phyloP scores from a whole-genome alignment of 2,329 filamentous ascomycete genomes.

The Fusarium verrucosum region DNA sequence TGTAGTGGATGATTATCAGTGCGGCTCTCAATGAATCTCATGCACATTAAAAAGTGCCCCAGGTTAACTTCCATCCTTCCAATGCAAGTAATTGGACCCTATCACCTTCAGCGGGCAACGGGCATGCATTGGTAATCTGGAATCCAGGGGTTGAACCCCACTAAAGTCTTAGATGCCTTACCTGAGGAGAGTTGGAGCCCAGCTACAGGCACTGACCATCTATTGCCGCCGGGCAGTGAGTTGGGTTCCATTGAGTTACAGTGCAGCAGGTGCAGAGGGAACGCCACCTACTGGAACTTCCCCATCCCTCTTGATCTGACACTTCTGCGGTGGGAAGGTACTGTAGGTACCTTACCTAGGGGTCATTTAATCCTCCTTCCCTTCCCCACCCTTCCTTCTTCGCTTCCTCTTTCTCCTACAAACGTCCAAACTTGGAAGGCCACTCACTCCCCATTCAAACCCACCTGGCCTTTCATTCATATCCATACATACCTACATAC shows the following conservation, averaged over 20 bases:
- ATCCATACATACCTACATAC: too few relatives aligned
- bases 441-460: slow-evolving; percentile 25
- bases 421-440: slow-evolving; percentile 28
- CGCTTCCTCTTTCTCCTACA: slow-evolving; percentile 35
- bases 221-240: neutral
- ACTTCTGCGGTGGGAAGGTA: slow-evolving; percentile 26
- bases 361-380: slow-evolving; percentile 37
- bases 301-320: slow-evolving; percentile 26
- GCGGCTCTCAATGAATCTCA: slow-evolving; percentile 2
- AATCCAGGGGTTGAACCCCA: slow-evolving; percentile 24
- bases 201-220: slow-evolving; percentile 21
- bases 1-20: neutral
- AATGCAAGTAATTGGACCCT: slow-evolving; percentile 26
- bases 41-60: slow-evolving; percentile 15
- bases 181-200: slow-evolving; percentile 30
- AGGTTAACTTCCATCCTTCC: neutral
- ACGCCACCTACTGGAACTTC: slow-evolving; percentile 30
- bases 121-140: slow-evolving; percentile 9
- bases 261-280: slow-evolving; percentile 9
- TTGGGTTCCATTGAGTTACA: neutral
- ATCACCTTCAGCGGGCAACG: neutral
- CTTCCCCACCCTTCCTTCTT: slow-evolving; percentile 44
- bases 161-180: slow-evolving; percentile 27
- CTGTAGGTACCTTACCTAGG: slow-evolving; percentile 32
- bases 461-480: slow-evolving; percentile 27